These are phyloP conservation scores for Claviceps capensis DNA, from an alignment of 2,329 filamentous ascomycete genomes.

Conservation along the genomic window DNA sequence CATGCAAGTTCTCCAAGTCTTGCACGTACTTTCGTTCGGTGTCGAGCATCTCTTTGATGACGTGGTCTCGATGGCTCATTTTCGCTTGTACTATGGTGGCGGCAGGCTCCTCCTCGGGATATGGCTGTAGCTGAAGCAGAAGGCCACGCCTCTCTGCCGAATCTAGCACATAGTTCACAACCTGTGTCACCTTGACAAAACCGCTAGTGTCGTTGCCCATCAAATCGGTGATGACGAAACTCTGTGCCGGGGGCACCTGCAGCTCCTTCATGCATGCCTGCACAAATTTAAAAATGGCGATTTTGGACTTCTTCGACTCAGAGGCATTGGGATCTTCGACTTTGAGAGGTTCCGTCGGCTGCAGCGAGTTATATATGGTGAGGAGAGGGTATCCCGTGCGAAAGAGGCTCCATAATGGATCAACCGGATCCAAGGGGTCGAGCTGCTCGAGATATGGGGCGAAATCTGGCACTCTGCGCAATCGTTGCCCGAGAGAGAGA, in stretches of 20 bases:
- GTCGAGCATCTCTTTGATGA: constrained; percentile 81
- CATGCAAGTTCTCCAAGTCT: constrained; percentile 85
- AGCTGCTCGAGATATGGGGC: constrained; percentile 60
- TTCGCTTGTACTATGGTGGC: constrained; percentile 42
- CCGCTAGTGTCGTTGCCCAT: constrained; percentile 92
- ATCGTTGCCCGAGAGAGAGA: constrained; percentile 65
- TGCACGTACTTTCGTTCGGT: constrained; percentile 97
- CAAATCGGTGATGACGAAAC: constrained; percentile 83
- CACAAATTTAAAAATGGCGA: constrained; percentile 83
- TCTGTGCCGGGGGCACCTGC: constrained; percentile 64
- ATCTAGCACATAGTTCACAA: constrained; percentile 86
- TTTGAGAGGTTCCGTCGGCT: constrained; percentile 53
- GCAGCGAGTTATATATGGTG: constrained; percentile 75
- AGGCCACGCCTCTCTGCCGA: constrained; percentile 66
- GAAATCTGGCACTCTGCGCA: constrained; percentile 75
- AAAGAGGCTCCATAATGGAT: constrained; percentile 79
- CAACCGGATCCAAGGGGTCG: constrained; percentile 62
- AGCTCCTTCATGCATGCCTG: constrained; percentile 78
- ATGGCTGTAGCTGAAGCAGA: constrained; percentile 47
- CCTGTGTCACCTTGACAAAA: constrained; percentile 91
- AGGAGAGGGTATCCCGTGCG: constrained; percentile 73
- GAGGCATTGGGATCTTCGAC: constrained; percentile 47
- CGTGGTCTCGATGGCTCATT: constrained; percentile 68
- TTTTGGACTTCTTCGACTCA: constrained; percentile 69
- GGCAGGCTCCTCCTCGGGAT: constrained; percentile 38